Evolutionary conservation across 1,284 basidiomycete genomes (phyloP).

Genomic region (Puccinia sorghi): DNA sequence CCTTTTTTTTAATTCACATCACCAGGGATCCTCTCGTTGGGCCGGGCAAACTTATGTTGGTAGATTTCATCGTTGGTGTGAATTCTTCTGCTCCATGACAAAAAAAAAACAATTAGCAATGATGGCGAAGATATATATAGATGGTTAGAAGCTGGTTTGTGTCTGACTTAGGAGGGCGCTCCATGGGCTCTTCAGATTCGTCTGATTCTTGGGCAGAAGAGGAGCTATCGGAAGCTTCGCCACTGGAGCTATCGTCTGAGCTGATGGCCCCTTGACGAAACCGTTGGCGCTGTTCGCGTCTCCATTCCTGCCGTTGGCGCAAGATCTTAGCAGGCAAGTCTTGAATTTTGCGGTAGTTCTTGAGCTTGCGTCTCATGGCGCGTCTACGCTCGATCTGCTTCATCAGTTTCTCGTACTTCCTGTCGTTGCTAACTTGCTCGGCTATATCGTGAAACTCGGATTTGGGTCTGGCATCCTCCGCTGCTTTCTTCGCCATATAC

Average conservation of each 20-base stretch:
- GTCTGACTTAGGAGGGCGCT: not conserved
- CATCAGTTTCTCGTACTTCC: not conserved
- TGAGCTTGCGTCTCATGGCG: not conserved
- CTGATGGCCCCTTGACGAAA: not conserved
- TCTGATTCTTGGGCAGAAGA: not conserved
- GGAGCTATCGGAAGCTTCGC: not conserved
- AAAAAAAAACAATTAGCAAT: not conserved
- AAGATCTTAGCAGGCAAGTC: not conserved
- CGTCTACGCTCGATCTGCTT: not conserved
- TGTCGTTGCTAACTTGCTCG: not conserved
- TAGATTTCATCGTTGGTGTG: conserved; percentile 9
- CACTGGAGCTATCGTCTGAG: not conserved
- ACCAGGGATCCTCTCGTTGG: not conserved
- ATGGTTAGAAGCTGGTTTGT: not conserved
- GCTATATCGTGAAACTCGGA: not conserved
- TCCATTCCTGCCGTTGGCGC: conserved; percentile 7
- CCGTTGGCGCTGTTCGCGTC: not conserved
- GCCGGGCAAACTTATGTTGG: not conserved
- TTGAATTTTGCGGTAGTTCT: not conserved
- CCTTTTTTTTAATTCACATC: conserved; percentile 10
- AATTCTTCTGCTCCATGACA: not conserved
- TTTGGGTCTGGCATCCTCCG: not conserved
- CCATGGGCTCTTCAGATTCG: not conserved
- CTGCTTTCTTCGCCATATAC: not conserved
- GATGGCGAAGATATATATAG: not conserved